Base-by-base conservation (phyloP, 345 rosid genomes). In the Lepidium africanum region DNA sequence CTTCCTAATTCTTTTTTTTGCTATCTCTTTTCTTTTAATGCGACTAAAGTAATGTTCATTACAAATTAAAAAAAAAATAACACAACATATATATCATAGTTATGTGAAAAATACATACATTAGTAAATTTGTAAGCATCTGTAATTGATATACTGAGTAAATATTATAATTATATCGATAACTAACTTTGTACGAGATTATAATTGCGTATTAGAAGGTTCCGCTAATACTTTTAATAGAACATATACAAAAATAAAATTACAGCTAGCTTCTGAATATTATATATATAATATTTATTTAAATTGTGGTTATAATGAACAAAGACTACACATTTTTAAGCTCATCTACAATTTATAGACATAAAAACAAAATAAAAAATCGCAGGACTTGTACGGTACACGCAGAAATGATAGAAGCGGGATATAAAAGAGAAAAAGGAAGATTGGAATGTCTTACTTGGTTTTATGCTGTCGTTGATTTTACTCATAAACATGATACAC, bases 391-490 rank as follows among this genome's bases (percentile, higher is more conserved):
- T 65, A 73, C 62, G 50, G 62, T 73, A 59, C 72, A 59, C 49
- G 27, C 63, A 67, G 15, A 61, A 59, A 69, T 53, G 59, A 74
- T 60, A 53, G 27, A 67, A 51, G 33, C 33, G 3, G 17, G 25
- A 33, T 15, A 67, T 14, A 36, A 73, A 16, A 54, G 14, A 36
- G 12, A 10, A 15, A 73, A 60, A 45, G 13, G 9, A 7, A 11
- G 49, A 14, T 35, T 48, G 62, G 41, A 63, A 56, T 41, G 60
- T 49, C 60, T 78, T 53, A 35, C 14, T 69, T 38, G 9, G 63
- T 47, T 64, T 70, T 65, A 46, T 74, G 68, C 35, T 70, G 73
- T 60, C 76, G 69, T 65, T 67, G 73, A 73, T 68, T 68, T 62
- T 68, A 68, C 74, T 74, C 70, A 68, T 60, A 48, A 66, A 67